Base-by-base conservation (phyloP, 2,329 filamentous ascomycete genomes). In the Aaosphaeria pasadenensis region DNA sequence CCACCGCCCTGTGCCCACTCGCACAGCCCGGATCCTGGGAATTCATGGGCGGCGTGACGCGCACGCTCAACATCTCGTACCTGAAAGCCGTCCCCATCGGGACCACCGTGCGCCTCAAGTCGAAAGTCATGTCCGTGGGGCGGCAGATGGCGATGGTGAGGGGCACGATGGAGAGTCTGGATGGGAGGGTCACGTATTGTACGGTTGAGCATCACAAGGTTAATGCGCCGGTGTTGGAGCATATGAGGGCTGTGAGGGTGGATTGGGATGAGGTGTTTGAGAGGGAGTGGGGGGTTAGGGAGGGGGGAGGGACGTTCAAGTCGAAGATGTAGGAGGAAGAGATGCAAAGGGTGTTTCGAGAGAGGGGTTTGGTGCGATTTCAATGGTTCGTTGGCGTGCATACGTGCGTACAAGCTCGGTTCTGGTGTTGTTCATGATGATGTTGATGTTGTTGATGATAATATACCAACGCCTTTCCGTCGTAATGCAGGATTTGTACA, bases 151-250 rank as follows among this genome's bases (percentile, higher is more conserved):
- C 77, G 5, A 71, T 79, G 66, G 75, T 80, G 38, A 67, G 72
- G 6, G 77, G 75, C 4, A 68, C 67, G 38, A 80, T 81, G 74
- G 74, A 69, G 5, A 77, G 71, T 44, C 57, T 72, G 11, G 77
- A 81, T 56, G 74, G 76, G 0, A 75, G 72, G 52, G 70, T 62
- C 0, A 67, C 73, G 5, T 80, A 76, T 53, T 76, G 73, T 45
- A 78, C 76, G 1, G 76, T 69, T 33, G 77, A 80, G 57, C 77
- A 80, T 51, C 77, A 80, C 58, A 80, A 80, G 52, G 76, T 79
- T 7, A 70, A 72, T 44, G 62, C 73, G 5, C 71, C 74, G 7
- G 72, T 73, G 28, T 58, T 57, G 39, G 50, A 64, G 17, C 67
- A 73, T 41, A 73, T 78, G 56, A 47, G 71, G 46, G 54, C 57